Conservation (phyloP, 371 early-diverging fungal species). For the Mucor ambiguus region DNA sequence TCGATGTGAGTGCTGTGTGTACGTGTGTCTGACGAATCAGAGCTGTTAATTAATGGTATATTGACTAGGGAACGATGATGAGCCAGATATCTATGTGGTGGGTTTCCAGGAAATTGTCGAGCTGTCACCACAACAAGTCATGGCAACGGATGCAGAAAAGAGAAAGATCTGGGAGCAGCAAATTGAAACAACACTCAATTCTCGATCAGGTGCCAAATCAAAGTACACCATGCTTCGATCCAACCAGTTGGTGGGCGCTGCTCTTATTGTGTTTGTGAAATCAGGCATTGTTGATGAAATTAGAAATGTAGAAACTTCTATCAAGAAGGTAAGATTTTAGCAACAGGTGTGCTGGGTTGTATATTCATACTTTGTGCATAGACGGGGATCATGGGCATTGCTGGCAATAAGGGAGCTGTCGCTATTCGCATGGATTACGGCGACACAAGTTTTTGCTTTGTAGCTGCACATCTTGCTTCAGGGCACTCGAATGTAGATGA, state of each 20-base stretch:
- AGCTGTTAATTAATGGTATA: not conserved
- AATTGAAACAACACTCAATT: constrained; percentile 61
- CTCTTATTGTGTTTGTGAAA: constrained; percentile 81
- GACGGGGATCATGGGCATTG: constrained; percentile 83
- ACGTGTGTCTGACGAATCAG: not conserved
- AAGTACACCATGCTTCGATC: constrained; percentile 81
- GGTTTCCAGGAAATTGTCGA: constrained; percentile 97
- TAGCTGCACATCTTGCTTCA: constrained; percentile 94
- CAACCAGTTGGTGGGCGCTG: constrained; percentile 87
- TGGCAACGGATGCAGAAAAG: constrained; percentile 77
- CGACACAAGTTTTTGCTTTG: constrained; percentile 87
- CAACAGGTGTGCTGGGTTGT: too few relatives aligned
- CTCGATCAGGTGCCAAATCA: constrained; percentile 29
- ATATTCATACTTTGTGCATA: constrained; percentile 10
- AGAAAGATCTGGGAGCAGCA: constrained; percentile 68
- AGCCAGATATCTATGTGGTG: constrained; percentile 85
- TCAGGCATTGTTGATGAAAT: constrained; percentile 68
- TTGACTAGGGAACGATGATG: constrained; percentile 33
- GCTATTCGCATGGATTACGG: constrained; percentile 84
- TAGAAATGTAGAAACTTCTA: constrained; percentile 79
- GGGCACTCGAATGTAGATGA: constrained; percentile 77
- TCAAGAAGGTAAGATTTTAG: constrained; percentile 63
- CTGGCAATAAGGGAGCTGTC: constrained; percentile 90
- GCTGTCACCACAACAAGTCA: constrained; percentile 81
- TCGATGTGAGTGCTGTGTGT: constrained; percentile 29